A percentile compares a stretch with the other conserved stretches of the same genome.
These are phyloP conservation scores for Coprinellus micaceus DNA, from an alignment of 768 basidiomycete genomes.

Conservation along the genomic window DNA sequence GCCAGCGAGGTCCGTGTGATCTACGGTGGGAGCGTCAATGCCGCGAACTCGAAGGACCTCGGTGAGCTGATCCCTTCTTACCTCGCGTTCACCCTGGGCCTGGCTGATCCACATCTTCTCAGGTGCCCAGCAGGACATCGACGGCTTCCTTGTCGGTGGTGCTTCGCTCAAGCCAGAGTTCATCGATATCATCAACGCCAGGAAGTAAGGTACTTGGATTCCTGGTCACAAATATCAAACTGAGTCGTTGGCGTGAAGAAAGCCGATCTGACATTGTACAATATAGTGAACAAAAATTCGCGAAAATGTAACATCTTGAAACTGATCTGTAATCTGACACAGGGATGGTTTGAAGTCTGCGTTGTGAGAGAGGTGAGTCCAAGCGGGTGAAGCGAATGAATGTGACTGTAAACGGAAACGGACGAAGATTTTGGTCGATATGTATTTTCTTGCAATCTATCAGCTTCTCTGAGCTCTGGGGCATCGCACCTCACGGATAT, in stretches of 20 bases:
- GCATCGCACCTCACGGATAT: too few relatives aligned
- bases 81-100: neutral
- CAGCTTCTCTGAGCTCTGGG: too few relatives aligned
- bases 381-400: too few relatives aligned
- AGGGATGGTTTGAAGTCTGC: too few relatives aligned
- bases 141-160: slow-evolving; percentile 97
- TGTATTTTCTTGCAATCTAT: too few relatives aligned
- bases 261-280: neutral
- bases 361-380: too few relatives aligned
- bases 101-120: slow-evolving; percentile 9
- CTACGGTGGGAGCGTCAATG: slow-evolving; percentile 93
- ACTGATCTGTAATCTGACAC: too few relatives aligned
- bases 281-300: neutral
- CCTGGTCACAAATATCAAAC: neutral
- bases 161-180: slow-evolving; percentile 98
- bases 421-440: too few relatives aligned
- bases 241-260: neutral
- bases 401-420: too few relatives aligned
- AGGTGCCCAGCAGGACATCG: slow-evolving; percentile 81
- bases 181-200: slow-evolving; percentile 82
- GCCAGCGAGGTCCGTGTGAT: slow-evolving; percentile 80
- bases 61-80: slow-evolving; percentile 43
- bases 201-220: slow-evolving; percentile 18
- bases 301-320: neutral
- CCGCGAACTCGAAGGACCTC: slow-evolving; percentile 83